Conservation (phyloP, 2,329 filamentous ascomycete species). For the Microdochium paspali region DNA sequence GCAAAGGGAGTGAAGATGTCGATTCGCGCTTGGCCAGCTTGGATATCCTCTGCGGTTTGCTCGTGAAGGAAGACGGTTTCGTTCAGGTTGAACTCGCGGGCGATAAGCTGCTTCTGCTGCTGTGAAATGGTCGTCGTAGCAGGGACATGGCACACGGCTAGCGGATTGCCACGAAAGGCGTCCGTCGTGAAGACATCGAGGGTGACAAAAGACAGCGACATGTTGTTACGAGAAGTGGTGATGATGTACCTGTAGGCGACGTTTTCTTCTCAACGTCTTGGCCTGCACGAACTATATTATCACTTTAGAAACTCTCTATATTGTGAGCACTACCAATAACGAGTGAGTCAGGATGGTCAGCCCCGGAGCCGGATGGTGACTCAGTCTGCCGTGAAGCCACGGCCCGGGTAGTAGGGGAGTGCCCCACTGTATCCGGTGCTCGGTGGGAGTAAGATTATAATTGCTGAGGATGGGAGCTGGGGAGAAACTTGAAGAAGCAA, state of each 20-base stretch:
- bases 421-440: no score
- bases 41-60: constrained; percentile 17
- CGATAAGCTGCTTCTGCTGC: constrained; percentile 46
- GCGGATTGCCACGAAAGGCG: constrained; percentile 46
- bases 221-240: constrained; percentile 3
- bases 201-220: constrained; percentile 36
- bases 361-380: no score
- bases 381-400: no score
- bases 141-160: constrained; percentile 47
- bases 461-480: no score
- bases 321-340: no score
- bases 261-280: neutral
- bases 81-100: constrained; percentile 54
- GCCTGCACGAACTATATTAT: no score
- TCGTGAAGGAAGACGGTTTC: constrained; percentile 56
- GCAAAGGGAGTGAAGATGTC: constrained; percentile 48
- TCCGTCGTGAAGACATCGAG: constrained; percentile 48
- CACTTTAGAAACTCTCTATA: neutral
- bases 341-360: no score
- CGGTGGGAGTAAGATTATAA: no score
- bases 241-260: neutral
- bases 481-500: no score
- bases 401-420: no score
- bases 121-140: constrained; percentile 31
- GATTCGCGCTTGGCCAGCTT: constrained; percentile 29